Conservation (phyloP, 768 basidiomycete species). For the Tylopilus rubrobrunneus region DNA sequence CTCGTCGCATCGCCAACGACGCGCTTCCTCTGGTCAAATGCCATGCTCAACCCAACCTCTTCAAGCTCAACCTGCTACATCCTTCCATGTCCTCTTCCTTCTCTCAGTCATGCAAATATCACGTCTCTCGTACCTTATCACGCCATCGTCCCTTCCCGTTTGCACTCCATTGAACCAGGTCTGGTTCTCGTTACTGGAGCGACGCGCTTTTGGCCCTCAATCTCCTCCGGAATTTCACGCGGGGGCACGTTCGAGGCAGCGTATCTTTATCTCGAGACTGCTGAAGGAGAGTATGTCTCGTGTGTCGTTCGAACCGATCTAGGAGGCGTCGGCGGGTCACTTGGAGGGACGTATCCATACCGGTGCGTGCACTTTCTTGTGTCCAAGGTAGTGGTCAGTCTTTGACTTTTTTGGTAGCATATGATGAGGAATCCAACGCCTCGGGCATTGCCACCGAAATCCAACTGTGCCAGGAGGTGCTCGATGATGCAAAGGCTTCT, state of each 20-base stretch:
- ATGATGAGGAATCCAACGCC: too few species aligned
- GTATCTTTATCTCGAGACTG: conserved; percentile 41
- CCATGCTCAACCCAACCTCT: too few species aligned
- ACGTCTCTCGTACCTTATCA: conserved; percentile 11
- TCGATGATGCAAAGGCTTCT: too few species aligned
- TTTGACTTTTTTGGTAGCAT: too few species aligned
- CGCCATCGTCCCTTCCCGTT: conserved; percentile 61
- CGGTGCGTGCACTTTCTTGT: conserved; percentile 1
- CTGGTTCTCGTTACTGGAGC: conserved; percentile 74
- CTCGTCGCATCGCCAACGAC: too few species aligned
- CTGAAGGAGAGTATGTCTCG: conserved; percentile 58
- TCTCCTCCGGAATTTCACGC: conserved; percentile 79
- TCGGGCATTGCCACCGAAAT: too few species aligned
- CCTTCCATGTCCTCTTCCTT: too few species aligned
- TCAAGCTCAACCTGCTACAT: too few species aligned
- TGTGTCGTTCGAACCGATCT: conserved; percentile 66
- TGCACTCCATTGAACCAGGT: conserved; percentile 63
- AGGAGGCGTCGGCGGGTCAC: conserved; percentile 24
- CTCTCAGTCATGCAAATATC: too few species aligned
- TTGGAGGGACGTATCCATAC: conserved; percentile 32
- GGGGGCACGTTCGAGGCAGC: conserved; percentile 57
- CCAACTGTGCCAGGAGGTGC: too few species aligned
- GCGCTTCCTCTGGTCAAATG: too few species aligned
- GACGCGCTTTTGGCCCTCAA: conserved; percentile 84
- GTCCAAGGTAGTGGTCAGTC: too few species aligned